These are phyloP conservation scores for Phytopythium montanum DNA, from an alignment of 352 stramenopile species.

Conservation along the genomic window DNA sequence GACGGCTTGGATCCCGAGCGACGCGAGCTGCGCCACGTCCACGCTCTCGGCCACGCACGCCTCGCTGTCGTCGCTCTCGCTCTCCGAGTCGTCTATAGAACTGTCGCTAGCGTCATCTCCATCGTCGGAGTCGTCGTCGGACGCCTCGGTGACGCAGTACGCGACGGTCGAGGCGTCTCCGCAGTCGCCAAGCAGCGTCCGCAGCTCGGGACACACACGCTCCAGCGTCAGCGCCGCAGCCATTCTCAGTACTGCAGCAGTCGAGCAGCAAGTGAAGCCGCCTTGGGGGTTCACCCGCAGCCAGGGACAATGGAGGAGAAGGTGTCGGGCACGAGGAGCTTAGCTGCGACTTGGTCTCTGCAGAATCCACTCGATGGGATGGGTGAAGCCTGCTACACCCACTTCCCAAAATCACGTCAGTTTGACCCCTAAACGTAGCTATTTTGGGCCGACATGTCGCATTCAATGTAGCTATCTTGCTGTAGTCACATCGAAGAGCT, in stretches of 20 bases:
- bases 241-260: background rate
- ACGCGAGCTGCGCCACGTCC: background rate
- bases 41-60: constrained; percentile 1
- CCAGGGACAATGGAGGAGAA: background rate
- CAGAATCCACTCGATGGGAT: too few species aligned
- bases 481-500: too few species aligned
- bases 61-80: background rate
- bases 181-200: constrained; percentile 7
- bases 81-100: background rate
- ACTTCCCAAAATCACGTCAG: background rate
- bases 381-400: too few species aligned
- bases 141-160: constrained; percentile 2
- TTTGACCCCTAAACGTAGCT: too few species aligned
- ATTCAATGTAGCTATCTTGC: too few species aligned
- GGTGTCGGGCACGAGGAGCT: too few species aligned
- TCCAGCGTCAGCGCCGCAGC: background rate
- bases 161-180: background rate
- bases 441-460: too few species aligned
- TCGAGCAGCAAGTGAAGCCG: background rate
- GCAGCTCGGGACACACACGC: constrained; percentile 1
- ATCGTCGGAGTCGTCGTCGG: background rate
- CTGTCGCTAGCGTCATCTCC: background rate
- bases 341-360: too few species aligned
- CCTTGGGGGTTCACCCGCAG: background rate
- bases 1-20: background rate